Conservation (phyloP, 148 eudicot species). For the Selenicereus undatus region DNA sequence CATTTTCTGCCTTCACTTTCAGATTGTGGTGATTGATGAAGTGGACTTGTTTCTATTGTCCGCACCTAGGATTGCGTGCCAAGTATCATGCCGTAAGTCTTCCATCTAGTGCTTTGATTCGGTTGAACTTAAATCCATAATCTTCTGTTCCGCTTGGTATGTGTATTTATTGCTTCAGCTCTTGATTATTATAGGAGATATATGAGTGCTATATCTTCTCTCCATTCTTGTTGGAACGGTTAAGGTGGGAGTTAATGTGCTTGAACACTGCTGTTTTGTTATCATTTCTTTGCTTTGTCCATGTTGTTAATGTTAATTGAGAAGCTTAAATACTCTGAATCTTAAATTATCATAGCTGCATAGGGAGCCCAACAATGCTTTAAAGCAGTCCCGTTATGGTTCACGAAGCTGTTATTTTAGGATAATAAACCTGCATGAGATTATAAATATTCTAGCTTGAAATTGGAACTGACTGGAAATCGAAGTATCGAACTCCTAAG, state of each 20-base stretch:
- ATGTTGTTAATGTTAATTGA: background rate
- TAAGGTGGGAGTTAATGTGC: background rate
- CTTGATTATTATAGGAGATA: background rate
- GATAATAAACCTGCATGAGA: no score
- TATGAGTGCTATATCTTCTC: background rate
- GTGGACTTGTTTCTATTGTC: conserved; percentile 95
- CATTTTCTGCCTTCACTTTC: conserved; percentile 23
- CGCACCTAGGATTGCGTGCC: conserved; percentile 76
- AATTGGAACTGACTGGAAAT: background rate
- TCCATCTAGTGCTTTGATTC: background rate
- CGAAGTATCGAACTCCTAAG: background rate
- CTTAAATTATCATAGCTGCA: no score
- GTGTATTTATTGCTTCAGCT: background rate
- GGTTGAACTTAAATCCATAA: background rate
- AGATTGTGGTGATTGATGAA: conserved; percentile 91
- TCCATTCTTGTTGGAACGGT: background rate
- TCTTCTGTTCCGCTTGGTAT: background rate
- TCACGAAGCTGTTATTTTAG: no score
- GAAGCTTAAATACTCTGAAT: background rate
- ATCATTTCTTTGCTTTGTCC: background rate
- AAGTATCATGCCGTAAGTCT: conserved; percentile 90
- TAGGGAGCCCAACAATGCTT: no score
- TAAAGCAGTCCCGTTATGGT: no score
- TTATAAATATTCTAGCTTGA: background rate
- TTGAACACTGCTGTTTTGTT: background rate